Evolutionary conservation across 352 stramenopile genomes (phyloP).

Genomic region (Phytophthora aleatoria): DNA sequence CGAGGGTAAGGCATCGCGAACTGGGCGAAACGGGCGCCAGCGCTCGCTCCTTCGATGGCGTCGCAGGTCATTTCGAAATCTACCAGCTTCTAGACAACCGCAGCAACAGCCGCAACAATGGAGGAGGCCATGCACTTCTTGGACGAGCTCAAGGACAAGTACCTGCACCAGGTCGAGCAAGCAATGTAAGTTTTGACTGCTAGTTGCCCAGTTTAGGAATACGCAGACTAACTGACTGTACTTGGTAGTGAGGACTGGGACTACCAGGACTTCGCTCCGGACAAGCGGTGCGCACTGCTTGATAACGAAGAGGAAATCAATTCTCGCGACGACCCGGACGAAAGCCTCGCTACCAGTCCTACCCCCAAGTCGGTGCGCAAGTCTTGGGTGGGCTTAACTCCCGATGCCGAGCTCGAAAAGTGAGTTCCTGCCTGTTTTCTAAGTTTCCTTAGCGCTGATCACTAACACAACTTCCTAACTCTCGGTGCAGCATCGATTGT

Average conservation of each 20-base stretch:
- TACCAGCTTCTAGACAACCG: constrained; percentile 13
- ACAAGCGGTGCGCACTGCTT: constrained; percentile 64
- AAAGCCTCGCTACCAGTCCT: constrained; percentile 39
- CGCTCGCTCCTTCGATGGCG: neutral
- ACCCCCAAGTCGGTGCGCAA: constrained; percentile 34
- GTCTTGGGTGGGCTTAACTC: constrained; percentile 52
- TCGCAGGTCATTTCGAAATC: constrained; percentile 21
- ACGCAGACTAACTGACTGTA: neutral
- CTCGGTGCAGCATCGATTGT: constrained; percentile 34
- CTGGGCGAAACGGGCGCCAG: constrained; percentile 6
- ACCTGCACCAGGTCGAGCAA: constrained; percentile 59
- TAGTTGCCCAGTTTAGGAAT: neutral
- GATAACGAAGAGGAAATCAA: constrained; percentile 55
- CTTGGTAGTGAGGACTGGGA: constrained; percentile 65
- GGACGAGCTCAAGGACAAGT: constrained; percentile 66
- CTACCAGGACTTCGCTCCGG: constrained; percentile 70
- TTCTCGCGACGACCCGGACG: constrained; percentile 39
- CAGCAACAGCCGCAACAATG: constrained; percentile 23
- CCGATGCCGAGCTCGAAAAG: constrained; percentile 51
- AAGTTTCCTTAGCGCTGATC: neutral
- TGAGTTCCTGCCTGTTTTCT: constrained; percentile 26
- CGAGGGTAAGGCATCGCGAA: constrained; percentile 8
- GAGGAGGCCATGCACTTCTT: constrained; percentile 50
- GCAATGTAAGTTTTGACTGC: constrained; percentile 41
- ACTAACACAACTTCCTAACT: neutral